Base-by-base conservation (phyloP, 1,284 basidiomycete species). In the Bjerkandera adusta region DNA sequence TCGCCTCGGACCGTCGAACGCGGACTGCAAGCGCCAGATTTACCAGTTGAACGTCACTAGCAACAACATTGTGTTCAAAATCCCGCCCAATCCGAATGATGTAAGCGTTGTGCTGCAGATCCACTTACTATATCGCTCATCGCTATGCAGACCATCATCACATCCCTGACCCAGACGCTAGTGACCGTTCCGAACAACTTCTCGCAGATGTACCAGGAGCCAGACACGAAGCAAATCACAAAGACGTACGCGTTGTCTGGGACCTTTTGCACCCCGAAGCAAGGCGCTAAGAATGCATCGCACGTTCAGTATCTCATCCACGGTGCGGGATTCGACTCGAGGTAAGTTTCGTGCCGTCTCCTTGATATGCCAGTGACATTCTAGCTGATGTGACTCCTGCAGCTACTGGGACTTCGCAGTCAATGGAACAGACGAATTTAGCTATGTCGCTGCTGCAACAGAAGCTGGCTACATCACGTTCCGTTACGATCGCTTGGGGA, bases 401-500 rank as follows among this genome's bases (percentile, higher is more conserved):
- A 49, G 50, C 21, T 52, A 52, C 40, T 56, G 55, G 55, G 52
- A 56, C 40, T 56, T 56, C 35, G 30, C 39, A 13, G 47, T 40
- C 11, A 22, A 37, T 22, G 26, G 16, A 8, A 30, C 25, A 7
- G 46, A 54, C 5, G 50, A 53, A 1, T 52, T 52, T 41, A 50
- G 47, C 40, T 56, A 56, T 38, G 52, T 56, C 34, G 21, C 40
- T 16, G 52, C 55, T 8, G 50, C 52, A 2, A 48, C 55, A 1
- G 50, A 44, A 5, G 52, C 50, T 1, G 55, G 52, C 15, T 49
- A 48, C 36, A 37, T 50, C n/a, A 56, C 55, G 5, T 56, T 56
- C 45, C 52, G 52, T 8, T 56, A 50, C 36, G 55, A 56, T 30
- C 52, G 48, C 20, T 48, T 56, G 21, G 55, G 55, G 5, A 56